Evolutionary conservation across 1,139 yeast genomes (phyloP).

Genomic region (Kodamaea ohmeri): DNA sequence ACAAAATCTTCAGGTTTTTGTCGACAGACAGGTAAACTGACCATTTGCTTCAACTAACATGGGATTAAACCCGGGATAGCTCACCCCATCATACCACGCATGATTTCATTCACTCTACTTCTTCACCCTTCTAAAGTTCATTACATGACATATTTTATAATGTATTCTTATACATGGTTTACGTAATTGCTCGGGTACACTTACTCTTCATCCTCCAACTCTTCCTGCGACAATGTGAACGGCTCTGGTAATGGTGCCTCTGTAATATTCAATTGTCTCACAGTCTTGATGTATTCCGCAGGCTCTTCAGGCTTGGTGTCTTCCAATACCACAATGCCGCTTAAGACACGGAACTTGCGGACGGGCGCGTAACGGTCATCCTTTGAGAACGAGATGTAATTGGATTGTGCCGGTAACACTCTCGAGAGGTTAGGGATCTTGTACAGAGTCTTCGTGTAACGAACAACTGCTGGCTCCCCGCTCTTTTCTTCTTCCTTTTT

Average conservation of each 20-base stretch:
- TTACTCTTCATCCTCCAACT: slow-evolving; percentile 34
- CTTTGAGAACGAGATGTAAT: slow-evolving; percentile 73
- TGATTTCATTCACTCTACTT: too few relatives aligned
- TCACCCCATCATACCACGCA: too few relatives aligned
- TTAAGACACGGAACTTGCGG: slow-evolving; percentile 71
- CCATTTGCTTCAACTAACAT: too few relatives aligned
- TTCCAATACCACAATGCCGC: slow-evolving; percentile 77
- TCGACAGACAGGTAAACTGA: too few relatives aligned
- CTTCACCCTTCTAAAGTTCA: too few relatives aligned
- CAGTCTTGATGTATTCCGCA: slow-evolving; percentile 71
- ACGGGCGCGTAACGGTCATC: slow-evolving; percentile 81
- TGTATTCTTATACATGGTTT: background rate
- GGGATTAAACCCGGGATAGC: too few relatives aligned
- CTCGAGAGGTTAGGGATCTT: slow-evolving; percentile 77
- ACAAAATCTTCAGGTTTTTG: too few relatives aligned
- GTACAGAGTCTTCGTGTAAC: slow-evolving; percentile 59
- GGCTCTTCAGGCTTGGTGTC: slow-evolving; percentile 71
- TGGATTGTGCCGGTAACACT: slow-evolving; percentile 87
- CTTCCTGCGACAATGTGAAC: slow-evolving; percentile 60
- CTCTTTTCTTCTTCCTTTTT: slow-evolving; percentile 26
- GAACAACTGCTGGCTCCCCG: slow-evolving; percentile 31
- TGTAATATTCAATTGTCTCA: slow-evolving; percentile 74
- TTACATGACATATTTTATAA: too few relatives aligned
- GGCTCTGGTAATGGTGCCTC: slow-evolving; percentile 94
- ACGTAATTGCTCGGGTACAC: background rate